Conservation (phyloP, 257 asterid species). For the Solanum clarkiae region DNA sequence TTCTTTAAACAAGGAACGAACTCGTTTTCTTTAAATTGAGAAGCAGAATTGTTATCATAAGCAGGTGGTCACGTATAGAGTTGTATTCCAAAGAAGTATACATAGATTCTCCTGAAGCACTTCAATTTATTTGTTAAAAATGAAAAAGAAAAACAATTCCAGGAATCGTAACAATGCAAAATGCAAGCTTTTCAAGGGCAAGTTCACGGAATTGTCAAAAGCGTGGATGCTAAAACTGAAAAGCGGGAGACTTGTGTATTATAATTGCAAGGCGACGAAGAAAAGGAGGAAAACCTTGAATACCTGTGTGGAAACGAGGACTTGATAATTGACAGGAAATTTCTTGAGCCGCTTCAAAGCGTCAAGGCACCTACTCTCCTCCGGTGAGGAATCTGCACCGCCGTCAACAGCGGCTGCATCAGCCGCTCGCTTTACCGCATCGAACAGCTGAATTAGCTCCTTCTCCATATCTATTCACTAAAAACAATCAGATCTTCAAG, state of each 20-base stretch:
- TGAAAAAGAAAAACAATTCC: neutral
- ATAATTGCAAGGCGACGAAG: neutral
- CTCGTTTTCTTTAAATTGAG: neutral
- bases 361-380: conserved; percentile 29
- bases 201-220: neutral
- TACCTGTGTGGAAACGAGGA: conserved; percentile 90
- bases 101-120: neutral
- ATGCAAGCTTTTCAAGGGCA: neutral
- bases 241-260: neutral
- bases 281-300: neutral
- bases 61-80: neutral
- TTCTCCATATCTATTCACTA: conserved; percentile 48
- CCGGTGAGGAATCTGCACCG: conserved; percentile 36
- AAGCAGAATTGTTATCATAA: neutral
- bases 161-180: neutral
- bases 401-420: conserved; percentile 27
- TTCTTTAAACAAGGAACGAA: neutral
- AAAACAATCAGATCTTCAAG: neutral
- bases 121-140: neutral
- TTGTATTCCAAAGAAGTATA: neutral
- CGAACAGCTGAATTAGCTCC: conserved; percentile 68
- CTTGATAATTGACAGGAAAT: conserved; percentile 75
- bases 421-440: conserved; percentile 73
- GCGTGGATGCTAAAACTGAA: neutral
- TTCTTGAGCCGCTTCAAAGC: conserved; percentile 54